phyloP scores from a whole-genome alignment of 2,329 filamentous ascomycete genomes.

The Aspergillus flavus region DNA sequence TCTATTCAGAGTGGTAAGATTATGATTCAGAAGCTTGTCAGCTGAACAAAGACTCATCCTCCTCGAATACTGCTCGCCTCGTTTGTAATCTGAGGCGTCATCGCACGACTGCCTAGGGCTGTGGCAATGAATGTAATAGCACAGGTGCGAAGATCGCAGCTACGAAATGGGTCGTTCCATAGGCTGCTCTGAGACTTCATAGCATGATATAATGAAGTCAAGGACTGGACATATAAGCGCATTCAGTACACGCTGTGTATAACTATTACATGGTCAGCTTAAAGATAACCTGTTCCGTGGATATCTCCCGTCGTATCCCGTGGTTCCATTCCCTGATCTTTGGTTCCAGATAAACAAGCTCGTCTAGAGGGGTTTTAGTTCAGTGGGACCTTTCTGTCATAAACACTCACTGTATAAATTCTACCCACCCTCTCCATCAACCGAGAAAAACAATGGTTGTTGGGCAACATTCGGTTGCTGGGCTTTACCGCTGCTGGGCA shows the following conservation, averaged over 20 bases:
- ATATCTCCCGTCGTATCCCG: conserved; percentile 9
- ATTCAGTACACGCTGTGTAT: neutral
- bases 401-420: neutral
- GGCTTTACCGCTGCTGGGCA: conserved; percentile 42
- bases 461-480: conserved; percentile 32
- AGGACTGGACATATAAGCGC: neutral
- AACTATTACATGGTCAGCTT: neutral
- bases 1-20: neutral
- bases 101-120: neutral
- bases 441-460: conserved; percentile 21
- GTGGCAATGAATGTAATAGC: neutral
- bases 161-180: neutral
- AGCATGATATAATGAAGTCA: neutral
- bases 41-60: neutral
- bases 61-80: neutral
- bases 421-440: conserved; percentile 1
- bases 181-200: neutral
- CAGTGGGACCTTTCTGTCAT: conserved; percentile 17
- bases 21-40: neutral
- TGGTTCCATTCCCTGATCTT: conserved; percentile 3
- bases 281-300: conserved; percentile 4
- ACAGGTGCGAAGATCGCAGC: neutral
- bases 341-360: conserved; percentile 14
- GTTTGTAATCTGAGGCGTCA: neutral
- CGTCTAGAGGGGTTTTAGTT: neutral